These are phyloP conservation scores for Colletotrichum lini DNA, from an alignment of 2,329 filamentous ascomycete genomes.

Conservation along the genomic window DNA sequence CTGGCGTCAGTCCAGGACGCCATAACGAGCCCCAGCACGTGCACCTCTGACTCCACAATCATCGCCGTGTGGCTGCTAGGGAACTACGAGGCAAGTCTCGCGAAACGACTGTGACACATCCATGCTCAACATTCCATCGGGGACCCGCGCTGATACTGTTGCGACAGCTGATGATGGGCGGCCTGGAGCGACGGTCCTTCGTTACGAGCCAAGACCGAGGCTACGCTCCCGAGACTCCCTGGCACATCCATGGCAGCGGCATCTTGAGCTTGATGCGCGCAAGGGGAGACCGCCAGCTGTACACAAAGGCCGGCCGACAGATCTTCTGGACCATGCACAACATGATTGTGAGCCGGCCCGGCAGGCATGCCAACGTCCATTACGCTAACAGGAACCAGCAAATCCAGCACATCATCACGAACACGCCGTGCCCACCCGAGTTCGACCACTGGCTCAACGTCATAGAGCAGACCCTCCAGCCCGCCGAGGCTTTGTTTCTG, in stretches of 20 bases:
- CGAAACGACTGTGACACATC: too few species aligned
- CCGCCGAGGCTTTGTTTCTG: slow-evolving; percentile 27
- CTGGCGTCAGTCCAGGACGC: slow-evolving; percentile 56
- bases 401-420: slow-evolving; percentile 53
- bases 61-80: slow-evolving; percentile 58
- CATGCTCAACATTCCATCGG: background rate
- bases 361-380: too few species aligned
- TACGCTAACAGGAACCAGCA: slow-evolving; percentile 48
- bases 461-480: slow-evolving; percentile 43
- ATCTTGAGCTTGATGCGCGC: slow-evolving; percentile 55
- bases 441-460: slow-evolving; percentile 53
- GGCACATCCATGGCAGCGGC: slow-evolving; percentile 56
- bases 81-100: slow-evolving; percentile 54
- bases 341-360: slow-evolving; percentile 52
- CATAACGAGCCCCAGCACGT: slow-evolving; percentile 48
- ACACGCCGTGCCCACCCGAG: slow-evolving; percentile 53
- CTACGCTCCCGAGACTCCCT: slow-evolving; percentile 37
- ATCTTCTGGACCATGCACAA: slow-evolving; percentile 57
- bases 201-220: background rate
- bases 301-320: slow-evolving; percentile 46
- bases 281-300: slow-evolving; percentile 49
- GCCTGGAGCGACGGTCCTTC: slow-evolving; percentile 45
- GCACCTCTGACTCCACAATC: slow-evolving; percentile 52
- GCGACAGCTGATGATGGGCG: slow-evolving; percentile 55
- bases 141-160: background rate